Evolutionary conservation across 371 early-diverging fungal genomes (phyloP), one percentile per base, ranked within the genome.

Genomic region (Umbelopsis sp.): DNA sequence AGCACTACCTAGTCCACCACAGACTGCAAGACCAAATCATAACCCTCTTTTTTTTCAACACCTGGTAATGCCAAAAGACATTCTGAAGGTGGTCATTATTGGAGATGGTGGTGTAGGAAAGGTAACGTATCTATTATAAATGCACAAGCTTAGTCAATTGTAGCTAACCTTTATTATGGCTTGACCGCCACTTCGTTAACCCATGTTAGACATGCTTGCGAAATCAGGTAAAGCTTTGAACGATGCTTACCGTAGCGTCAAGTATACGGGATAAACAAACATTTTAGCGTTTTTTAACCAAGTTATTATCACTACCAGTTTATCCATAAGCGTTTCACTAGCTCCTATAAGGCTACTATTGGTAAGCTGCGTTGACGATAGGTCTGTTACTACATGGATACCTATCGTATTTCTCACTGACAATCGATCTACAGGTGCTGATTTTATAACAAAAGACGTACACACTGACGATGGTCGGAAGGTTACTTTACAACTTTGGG

Each of bases 311-410:
- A 24, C 37, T 44, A 46, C 76, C 91, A 96, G 86, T 99, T 94
- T 76, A 94, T 98, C 65, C 95, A 94, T 79, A 92, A 89, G 68
- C 87, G 92, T 69, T 99, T 99, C 81, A 94, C 91, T 72, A 94
- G 90, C 72, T 93, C 95, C 71, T 98, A 99, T 89, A 97, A 98
- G 79, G 96, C 97, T 8, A 99, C 99, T 20, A 98, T 99, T 70
- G 99, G 99, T 76, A 72, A 35, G 24, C 32, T 24, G 3, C n/a
- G 22, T 5, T 46, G 29, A n/a, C 24, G 12, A 32, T 22, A 41
- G 7, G 41, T 50, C 20, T 37, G 12, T 32, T 44, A 37, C 10
- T 7, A 41, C 41, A 46, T 16, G 37, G 32, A n/a, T 22, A 22
- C 10, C 37, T 22, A 18, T 66, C 44, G 24, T 18, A 2, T 57